These are phyloP conservation scores for Tinospora cordifolia DNA, from an alignment of 164 flowering plant genomes.

Conservation along the genomic window DNA sequence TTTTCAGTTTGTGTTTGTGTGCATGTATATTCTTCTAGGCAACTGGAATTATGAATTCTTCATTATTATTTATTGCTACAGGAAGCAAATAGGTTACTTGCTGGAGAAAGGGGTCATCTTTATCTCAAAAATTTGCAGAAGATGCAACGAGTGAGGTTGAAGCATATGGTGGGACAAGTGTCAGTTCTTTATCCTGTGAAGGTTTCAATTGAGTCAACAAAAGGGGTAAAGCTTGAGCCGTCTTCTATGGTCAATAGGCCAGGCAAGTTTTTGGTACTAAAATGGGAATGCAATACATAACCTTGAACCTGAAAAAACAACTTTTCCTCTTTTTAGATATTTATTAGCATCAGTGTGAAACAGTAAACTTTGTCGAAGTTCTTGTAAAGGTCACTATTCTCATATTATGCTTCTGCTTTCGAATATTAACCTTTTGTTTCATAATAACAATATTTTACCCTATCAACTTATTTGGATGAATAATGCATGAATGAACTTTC, in stretches of 20 bases:
- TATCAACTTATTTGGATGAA: too few species aligned
- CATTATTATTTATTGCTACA: conserved; percentile 19
- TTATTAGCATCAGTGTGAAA: too few species aligned
- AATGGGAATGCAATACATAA: too few species aligned
- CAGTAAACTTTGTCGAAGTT: too few species aligned
- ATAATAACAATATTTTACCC: too few species aligned
- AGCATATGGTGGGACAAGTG: conserved; percentile 72
- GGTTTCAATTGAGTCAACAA: conserved; percentile 40
- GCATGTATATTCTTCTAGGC: neutral
- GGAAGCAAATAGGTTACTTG: conserved; percentile 59
- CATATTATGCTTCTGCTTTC: too few species aligned
- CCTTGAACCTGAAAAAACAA: too few species aligned
- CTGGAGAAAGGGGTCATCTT: conserved; percentile 62
- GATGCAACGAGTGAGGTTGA: conserved; percentile 68
- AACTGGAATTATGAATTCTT: neutral
- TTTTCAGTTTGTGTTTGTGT: neutral
- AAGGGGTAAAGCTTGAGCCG: conserved; percentile 63
- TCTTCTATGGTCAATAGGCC: conserved; percentile 38
- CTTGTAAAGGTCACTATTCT: too few species aligned
- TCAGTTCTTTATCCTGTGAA: conserved; percentile 80
- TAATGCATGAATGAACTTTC: too few species aligned
- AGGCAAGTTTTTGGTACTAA: conserved; percentile 31
- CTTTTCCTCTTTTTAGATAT: too few species aligned
- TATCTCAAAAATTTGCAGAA: conserved; percentile 49
- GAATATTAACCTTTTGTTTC: too few species aligned